Evolutionary conservation across 2,329 filamentous ascomycete species (phyloP), one percentile per base, ranked within the genome.

Genomic region (Hymenotorrendiella dingleyae): DNA sequence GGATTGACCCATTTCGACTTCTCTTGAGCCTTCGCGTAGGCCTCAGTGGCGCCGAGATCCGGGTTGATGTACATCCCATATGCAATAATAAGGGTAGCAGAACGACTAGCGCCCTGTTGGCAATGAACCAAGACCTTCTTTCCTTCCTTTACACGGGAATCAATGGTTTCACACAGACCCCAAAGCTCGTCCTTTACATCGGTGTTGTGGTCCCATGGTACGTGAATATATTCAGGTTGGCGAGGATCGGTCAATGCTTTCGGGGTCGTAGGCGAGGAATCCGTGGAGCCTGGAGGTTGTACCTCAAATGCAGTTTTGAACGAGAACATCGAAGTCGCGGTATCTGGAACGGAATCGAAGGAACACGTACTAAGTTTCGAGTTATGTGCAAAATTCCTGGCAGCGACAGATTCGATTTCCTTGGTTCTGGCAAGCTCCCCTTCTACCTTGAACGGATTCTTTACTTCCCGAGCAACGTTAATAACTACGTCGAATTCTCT

Each of bases 1-100:
- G 86, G 86, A 45, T 86, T 89, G 54, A 94, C 91, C 86, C 87
- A 94, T 58, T 75, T 80, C 63, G 86, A 93, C 65, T 84, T 84
- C 41, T 78, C 74, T 64, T 94, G 88, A 3, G 87, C 86, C 3
- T 81, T 76, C 59, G 88, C 80, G 60, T 93, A 93, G 2, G 86
- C 85, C 60, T 91, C 85, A 57, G 91, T 89, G 40, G 91, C 85
- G 53, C 75, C 86, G 55, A 88, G 67, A 5, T 80, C 74, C 2
- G 86, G 85, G 47, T 87, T 84, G 59, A 83, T 83, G 63, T 86
- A 93, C 45, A 94, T 67, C 32, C 86, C 86, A 50, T 91, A 94
- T 16, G 86, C 86, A 38, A 94, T 90, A 46, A 94, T 89, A 49
- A 94, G 67, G 65, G 85, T 91, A 24, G 86, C 86, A 7, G 87